These are phyloP conservation scores for Trichoderma semiorbis DNA, from an alignment of 2,329 filamentous ascomycete genomes.

Conservation along the genomic window DNA sequence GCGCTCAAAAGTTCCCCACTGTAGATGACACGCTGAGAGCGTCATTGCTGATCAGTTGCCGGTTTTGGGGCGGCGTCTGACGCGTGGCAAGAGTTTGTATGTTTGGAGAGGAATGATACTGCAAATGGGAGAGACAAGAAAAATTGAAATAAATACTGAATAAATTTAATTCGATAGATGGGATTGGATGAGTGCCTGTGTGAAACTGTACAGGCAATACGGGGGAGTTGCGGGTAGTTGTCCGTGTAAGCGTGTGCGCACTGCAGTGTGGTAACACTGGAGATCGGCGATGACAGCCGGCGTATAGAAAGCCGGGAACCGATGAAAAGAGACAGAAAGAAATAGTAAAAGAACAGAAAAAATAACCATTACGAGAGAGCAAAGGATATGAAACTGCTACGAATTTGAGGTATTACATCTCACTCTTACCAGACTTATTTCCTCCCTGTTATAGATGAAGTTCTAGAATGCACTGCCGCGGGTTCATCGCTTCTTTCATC, in stretches of 20 bases:
- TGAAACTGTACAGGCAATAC: too few relatives aligned
- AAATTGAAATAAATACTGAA: neutral
- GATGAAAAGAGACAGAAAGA: neutral
- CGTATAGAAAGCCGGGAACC: neutral
- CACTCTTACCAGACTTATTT: too few relatives aligned
- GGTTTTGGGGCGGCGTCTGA: neutral
- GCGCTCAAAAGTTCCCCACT: neutral
- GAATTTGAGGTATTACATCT: neutral
- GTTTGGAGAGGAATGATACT: neutral
- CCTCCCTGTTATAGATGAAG: too few relatives aligned
- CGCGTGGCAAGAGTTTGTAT: neutral
- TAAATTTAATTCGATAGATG: neutral
- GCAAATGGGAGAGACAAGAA: neutral
- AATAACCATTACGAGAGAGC: neutral
- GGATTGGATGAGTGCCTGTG: neutral
- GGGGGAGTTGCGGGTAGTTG: neutral
- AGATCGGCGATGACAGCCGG: neutral
- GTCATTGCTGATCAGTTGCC: constrained; percentile 15
- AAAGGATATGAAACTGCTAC: neutral
- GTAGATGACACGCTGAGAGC: neutral
- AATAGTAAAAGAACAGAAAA: neutral
- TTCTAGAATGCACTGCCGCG: neutral
- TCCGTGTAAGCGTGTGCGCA: neutral
- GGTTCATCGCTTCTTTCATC: neutral
- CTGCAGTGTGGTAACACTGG: neutral